Evolutionary conservation across 2,329 filamentous ascomycete genomes (phyloP), one percentile per base, ranked within the genome.

Genomic region (Claviceps sorghi): DNA sequence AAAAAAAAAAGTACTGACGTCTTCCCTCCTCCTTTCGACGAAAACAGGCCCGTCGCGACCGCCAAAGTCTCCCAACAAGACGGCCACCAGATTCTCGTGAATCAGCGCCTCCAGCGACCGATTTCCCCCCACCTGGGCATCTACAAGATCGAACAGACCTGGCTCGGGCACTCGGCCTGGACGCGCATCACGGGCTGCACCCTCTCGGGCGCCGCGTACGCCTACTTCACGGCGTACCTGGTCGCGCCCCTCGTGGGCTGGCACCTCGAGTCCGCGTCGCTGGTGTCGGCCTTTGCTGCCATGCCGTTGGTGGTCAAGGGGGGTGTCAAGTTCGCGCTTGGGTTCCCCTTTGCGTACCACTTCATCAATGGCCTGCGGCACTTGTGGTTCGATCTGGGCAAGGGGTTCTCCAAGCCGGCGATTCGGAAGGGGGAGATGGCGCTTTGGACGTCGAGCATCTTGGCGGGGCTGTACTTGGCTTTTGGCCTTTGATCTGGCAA

Each of bases 121-220:
- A 77, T 95, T 61, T 78, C 88, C 46, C 90, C 90, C 52, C 89
- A 96, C 67, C 80, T 96, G 57, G 67, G 72, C 64, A 90, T 94
- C 78, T 96, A 96, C 82, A 78, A 81, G 68, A 79, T 84, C 55
- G 82, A 88, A 69, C 86, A 96, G 72, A 93, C 88, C 61, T 95
- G 83, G 84, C 83, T 87, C 69, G 76, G 77, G 60, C 83, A 82
- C 60, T 81, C 75, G 53, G 76, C 77, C 59, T 77, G 87, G 70
- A 86, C 89, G 74, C 88, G 90, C 63, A 81, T 95, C 72, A 91
- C 88, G n/a, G 90, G 88, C 62, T 71, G 77, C 64, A 69, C 76
- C 55, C 77, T 94, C 59, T 83, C 82, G 55, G 86, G 84, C 58
- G 70, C 74, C 49, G 76, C 95, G 57, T 96, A 96, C 77, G 69